Conservation (phyloP, 1,284 basidiomycete genomes). For the Ustilago hordei region DNA sequence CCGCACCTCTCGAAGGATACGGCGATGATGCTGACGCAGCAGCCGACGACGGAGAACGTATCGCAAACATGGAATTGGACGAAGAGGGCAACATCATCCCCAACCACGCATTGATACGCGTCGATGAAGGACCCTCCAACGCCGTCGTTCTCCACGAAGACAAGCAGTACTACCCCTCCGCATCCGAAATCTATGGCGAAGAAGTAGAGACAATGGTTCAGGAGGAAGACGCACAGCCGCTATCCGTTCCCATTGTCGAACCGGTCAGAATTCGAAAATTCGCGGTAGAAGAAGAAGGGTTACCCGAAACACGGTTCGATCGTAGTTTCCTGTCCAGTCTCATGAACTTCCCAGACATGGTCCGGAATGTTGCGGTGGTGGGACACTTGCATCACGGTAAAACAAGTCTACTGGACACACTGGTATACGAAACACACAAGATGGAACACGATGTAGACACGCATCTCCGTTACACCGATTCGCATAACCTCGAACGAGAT, state of each 20-base stretch:
- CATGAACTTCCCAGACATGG: conserved; percentile 91
- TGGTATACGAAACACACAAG: conserved; percentile 96
- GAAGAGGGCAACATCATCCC: conserved; percentile 72
- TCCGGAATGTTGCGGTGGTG: conserved; percentile 74
- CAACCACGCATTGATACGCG: conserved; percentile 60
- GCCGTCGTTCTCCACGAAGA: conserved; percentile 95
- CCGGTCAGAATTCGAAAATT: conserved; percentile 94
- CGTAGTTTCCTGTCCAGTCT: conserved; percentile 89
- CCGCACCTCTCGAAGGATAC: conserved; percentile 77
- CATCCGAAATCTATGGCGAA: conserved; percentile 89
- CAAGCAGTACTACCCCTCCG: conserved; percentile 97
- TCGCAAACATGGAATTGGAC: conserved; percentile 32
- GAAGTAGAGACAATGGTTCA: conserved; percentile 97
- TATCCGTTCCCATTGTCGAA: conserved; percentile 94
- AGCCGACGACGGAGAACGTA: conserved; percentile 15
- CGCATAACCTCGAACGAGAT: conserved; percentile 86
- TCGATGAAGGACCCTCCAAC: conserved; percentile 74
- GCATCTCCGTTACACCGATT: conserved; percentile 89
- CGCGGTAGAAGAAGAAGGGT: conserved; percentile 73
- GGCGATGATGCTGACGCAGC: conserved; percentile 73
- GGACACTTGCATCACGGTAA: conserved; percentile 99
- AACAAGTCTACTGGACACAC: conserved; percentile 95
- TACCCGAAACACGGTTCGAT: conserved; percentile 63
- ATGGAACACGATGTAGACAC: conserved; percentile 73
- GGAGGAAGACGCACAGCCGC: conserved; percentile 95